phyloP scores from a whole-genome alignment of 768 basidiomycete species.

The Lentinus tigrinus region DNA sequence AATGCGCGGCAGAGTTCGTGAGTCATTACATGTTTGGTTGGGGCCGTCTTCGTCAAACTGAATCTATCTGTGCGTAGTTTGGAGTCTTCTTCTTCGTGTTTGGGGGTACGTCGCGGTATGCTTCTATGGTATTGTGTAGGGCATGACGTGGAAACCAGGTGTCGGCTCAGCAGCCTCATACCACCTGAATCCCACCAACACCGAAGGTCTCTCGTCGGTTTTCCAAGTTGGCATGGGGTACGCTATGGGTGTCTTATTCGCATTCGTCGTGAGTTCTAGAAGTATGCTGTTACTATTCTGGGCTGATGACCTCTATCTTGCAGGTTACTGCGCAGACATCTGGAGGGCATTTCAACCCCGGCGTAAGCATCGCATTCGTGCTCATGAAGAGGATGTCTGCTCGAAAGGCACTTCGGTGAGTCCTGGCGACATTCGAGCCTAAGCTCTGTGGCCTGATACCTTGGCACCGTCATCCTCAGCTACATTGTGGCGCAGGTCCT shows the following conservation, averaged over 20 bases:
- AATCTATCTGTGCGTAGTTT: constrained; percentile 12
- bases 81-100: constrained; percentile 33
- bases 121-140: neutral
- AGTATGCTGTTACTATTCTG: neutral
- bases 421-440: neutral
- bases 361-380: constrained; percentile 53
- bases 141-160: constrained; percentile 16
- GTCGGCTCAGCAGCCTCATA: constrained; percentile 34
- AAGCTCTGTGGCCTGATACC: no score
- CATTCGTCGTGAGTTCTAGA: constrained; percentile 26
- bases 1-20: constrained; percentile 32
- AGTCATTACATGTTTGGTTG: neutral
- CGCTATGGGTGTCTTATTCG: constrained; percentile 37
- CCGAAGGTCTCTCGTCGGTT: constrained; percentile 25
- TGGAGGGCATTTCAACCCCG: constrained; percentile 49
- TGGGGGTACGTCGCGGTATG: constrained; percentile 13
- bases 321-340: constrained; percentile 32
- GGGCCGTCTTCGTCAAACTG: neutral
- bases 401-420: constrained; percentile 50
- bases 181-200: constrained; percentile 23
- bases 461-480: constrained; percentile 3
- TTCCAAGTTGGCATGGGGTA: constrained; percentile 38
- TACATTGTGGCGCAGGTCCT: constrained; percentile 60
- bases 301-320: neutral
- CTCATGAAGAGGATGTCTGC: constrained; percentile 56